A percentile compares a stretch with the other conserved stretches of the same genome.
Conservation (phyloP, 2,329 filamentous ascomycete species). For the Fusarium sp. region DNA sequence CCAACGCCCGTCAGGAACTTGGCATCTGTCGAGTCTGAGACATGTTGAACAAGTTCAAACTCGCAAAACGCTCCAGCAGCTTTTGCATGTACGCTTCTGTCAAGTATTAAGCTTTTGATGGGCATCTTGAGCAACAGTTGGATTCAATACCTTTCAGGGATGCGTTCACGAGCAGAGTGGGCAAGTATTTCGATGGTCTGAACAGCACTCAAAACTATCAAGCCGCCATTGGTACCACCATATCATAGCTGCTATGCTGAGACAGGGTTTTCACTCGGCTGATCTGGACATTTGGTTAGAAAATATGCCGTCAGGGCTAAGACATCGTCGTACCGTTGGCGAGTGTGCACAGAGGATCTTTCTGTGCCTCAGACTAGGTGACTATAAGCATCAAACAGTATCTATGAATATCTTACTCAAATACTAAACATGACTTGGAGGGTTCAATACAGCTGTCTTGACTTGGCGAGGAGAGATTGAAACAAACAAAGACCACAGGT, state of each 20-base stretch:
- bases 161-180: slow-evolving; percentile 67
- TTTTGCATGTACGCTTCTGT: slow-evolving; percentile 23
- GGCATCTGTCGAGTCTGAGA: slow-evolving; percentile 23
- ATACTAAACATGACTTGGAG: background rate
- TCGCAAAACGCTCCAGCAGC: slow-evolving; percentile 23
- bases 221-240: slow-evolving; percentile 46
- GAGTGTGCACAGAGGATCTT: slow-evolving; percentile 20
- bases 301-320: fast-evolving
- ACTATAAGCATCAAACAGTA: background rate
- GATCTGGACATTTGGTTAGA: slow-evolving; percentile 23
- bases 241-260: slow-evolving; percentile 39
- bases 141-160: slow-evolving; percentile 57
- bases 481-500: background rate
- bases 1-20: slow-evolving; percentile 10
- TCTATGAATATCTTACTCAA: fast-evolving
- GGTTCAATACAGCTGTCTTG: background rate
- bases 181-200: slow-evolving; percentile 65
- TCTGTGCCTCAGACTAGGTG: background rate
- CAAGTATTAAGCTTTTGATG: slow-evolving; percentile 36
- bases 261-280: slow-evolving; percentile 39
- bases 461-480: background rate
- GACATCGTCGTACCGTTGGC: slow-evolving; percentile 16
- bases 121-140: background rate
- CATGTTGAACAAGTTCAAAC: slow-evolving; percentile 20
- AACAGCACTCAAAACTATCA: slow-evolving; percentile 59